phyloP scores from a whole-genome alignment of 495 filamentous ascomycete species.

The Aspergillus coremiiformis region DNA sequence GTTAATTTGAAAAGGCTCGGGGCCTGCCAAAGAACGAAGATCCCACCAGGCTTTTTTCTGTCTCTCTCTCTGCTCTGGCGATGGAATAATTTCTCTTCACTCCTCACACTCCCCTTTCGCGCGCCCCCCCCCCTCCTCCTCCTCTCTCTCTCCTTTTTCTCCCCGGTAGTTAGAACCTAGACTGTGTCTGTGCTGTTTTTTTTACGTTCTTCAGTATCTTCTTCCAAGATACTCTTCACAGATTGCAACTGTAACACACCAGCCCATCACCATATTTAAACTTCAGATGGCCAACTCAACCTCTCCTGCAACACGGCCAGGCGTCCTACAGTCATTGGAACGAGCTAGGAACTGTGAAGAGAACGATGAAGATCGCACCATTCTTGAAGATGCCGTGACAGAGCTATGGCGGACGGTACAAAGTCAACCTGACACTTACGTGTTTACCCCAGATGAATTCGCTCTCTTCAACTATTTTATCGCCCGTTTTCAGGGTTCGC shows the following conservation, averaged over 20 bases:
- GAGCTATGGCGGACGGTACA: conserved; percentile 58
- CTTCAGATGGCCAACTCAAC: conserved; percentile 18
- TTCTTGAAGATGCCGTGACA: conserved; percentile 50
- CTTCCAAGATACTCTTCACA: background rate
- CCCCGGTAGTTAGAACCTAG: background rate
- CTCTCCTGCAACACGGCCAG: conserved; percentile 18
- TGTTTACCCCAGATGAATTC: conserved; percentile 65
- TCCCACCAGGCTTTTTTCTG: conserved; percentile 7
- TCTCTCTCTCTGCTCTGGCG: conserved; percentile 1
- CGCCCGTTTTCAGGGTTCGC: conserved; percentile 42
- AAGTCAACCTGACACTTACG: conserved; percentile 51
- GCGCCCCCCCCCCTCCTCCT: too few species aligned
- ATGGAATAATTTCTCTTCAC: background rate
- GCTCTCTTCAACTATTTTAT: conserved; percentile 72
- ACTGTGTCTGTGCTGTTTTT: background rate
- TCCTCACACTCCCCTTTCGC: too few species aligned
- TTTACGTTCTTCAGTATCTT: background rate
- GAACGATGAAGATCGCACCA: conserved; percentile 43
- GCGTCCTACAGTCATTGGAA: conserved; percentile 49
- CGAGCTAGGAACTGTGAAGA: conserved; percentile 59
- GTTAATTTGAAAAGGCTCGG: conserved; percentile 20
- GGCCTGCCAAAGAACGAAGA: conserved; percentile 12
- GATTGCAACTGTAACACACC: background rate
- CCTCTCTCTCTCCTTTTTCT: too few species aligned
- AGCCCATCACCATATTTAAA: conserved; percentile 1